phyloP scores from a whole-genome alignment of 148 eudicot species.

The Fagopyrum homotropicum region DNA sequence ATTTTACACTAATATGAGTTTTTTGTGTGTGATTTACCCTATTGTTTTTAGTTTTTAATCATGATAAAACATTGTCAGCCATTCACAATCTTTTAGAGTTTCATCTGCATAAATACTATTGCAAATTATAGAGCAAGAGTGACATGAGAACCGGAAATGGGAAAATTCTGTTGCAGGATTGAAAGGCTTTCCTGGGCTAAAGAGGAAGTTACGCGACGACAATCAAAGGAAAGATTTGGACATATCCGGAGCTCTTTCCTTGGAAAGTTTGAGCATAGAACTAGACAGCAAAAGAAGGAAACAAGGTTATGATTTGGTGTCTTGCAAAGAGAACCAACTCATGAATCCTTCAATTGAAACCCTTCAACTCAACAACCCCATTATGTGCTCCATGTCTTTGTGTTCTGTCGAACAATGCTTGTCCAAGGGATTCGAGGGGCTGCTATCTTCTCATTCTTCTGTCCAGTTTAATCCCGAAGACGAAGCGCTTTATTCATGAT shows the following conservation, averaged over 20 bases:
- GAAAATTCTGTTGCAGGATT: slow-evolving; percentile 35
- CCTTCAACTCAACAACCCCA: slow-evolving; percentile 21
- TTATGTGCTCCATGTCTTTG: slow-evolving; percentile 32
- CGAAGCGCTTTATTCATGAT: not conserved
- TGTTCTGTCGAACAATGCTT: slow-evolving; percentile 66
- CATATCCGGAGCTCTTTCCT: slow-evolving; percentile 11
- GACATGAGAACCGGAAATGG: not conserved
- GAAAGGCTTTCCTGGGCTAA: slow-evolving; percentile 60
- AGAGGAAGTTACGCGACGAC: slow-evolving; percentile 53
- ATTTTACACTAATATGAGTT: too few relatives aligned
- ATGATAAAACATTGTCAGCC: too few relatives aligned
- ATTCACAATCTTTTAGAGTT: too few relatives aligned
- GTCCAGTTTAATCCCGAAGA: slow-evolving; percentile 32
- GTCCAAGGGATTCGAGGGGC: slow-evolving; percentile 66
- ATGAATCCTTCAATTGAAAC: slow-evolving; percentile 19
- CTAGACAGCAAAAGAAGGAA: slow-evolving; percentile 39
- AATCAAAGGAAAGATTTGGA: slow-evolving; percentile 26
- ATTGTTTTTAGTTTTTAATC: too few relatives aligned
- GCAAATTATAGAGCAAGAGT: too few relatives aligned
- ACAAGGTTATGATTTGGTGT: slow-evolving; percentile 16
- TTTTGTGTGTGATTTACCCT: too few relatives aligned
- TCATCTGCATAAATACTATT: too few relatives aligned
- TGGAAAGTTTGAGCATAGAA: slow-evolving; percentile 17
- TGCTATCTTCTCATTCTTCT: slow-evolving; percentile 37
- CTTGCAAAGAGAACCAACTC: slow-evolving; percentile 13